These are phyloP conservation scores for Emmonsiellopsis sp. DNA, from an alignment of 2,329 filamentous ascomycete species.

Conservation along the genomic window DNA sequence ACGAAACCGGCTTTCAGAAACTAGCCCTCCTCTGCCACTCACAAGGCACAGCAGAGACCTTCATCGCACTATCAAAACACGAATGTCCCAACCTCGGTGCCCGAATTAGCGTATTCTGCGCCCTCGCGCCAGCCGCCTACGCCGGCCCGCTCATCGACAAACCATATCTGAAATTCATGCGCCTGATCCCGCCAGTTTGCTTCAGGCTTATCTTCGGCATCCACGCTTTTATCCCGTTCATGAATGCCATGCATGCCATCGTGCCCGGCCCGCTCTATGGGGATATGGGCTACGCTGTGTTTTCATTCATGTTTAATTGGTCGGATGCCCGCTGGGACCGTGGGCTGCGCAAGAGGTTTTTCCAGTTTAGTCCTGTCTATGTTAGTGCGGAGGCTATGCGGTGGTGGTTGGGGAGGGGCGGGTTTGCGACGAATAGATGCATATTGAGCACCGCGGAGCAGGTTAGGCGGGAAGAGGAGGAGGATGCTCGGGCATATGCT, in stretches of 20 bases:
- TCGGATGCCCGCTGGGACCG: slow-evolving; percentile 76
- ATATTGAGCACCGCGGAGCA: slow-evolving; percentile 73
- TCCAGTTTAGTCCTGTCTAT: slow-evolving; percentile 86
- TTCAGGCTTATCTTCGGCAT: slow-evolving; percentile 84
- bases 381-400: slow-evolving; percentile 84
- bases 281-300: slow-evolving; percentile 76
- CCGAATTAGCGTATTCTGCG: slow-evolving; percentile 82
- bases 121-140: slow-evolving; percentile 81
- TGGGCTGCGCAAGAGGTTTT: slow-evolving; percentile 69
- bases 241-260: slow-evolving; percentile 72
- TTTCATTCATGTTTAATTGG: slow-evolving; percentile 86
- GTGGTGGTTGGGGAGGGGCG: slow-evolving; percentile 88
- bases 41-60: slow-evolving; percentile 81
- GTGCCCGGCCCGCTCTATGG: slow-evolving; percentile 64
- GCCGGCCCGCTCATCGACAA: slow-evolving; percentile 78
- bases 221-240: slow-evolving; percentile 85
- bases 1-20: slow-evolving; percentile 74
- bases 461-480: slow-evolving; percentile 50
- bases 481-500: slow-evolving; percentile 17
- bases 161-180: slow-evolving; percentile 89
- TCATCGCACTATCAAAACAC: slow-evolving; percentile 81
- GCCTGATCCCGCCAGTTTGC: slow-evolving; percentile 62
- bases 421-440: slow-evolving; percentile 77
- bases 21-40: slow-evolving; percentile 79
- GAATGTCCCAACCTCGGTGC: slow-evolving; percentile 77